phyloP scores from a whole-genome alignment of 2,329 filamentous ascomycete genomes.

The Pyricularia pennisetigena region DNA sequence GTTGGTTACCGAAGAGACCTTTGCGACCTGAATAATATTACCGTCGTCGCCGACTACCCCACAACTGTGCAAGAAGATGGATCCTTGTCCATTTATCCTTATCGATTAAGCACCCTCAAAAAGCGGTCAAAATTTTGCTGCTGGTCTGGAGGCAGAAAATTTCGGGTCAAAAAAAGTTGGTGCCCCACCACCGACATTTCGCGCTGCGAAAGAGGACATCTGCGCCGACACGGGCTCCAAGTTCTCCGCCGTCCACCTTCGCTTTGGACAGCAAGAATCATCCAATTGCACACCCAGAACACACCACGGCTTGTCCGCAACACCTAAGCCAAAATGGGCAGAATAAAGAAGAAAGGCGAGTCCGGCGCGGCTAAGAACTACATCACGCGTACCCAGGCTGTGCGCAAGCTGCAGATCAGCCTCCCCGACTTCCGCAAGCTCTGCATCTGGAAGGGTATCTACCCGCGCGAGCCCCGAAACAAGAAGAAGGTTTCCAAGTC shows the following conservation, averaged over 20 bases:
- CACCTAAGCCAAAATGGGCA: slow-evolving; percentile 41
- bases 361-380: slow-evolving; percentile 96
- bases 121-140: background rate
- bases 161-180: background rate
- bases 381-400: slow-evolving; percentile 91
- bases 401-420: slow-evolving; percentile 95
- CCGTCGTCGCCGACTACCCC: no score
- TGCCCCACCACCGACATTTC: background rate
- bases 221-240: background rate
- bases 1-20: no score
- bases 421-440: slow-evolving; percentile 95
- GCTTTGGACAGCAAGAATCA: background rate
- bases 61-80: background rate
- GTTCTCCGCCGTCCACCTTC: background rate
- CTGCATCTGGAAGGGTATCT: slow-evolving; percentile 99
- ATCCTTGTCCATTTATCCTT: background rate
- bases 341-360: slow-evolving; percentile 87
- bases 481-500: slow-evolving; percentile 96
- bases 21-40: no score
- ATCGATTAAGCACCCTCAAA: background rate
- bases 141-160: background rate
- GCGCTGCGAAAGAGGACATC: background rate
- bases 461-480: slow-evolving; percentile 91
- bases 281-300: background rate
- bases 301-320: background rate